phyloP scores from a whole-genome alignment of 2,329 filamentous ascomycete genomes.

The Exserohilum rostratum region DNA sequence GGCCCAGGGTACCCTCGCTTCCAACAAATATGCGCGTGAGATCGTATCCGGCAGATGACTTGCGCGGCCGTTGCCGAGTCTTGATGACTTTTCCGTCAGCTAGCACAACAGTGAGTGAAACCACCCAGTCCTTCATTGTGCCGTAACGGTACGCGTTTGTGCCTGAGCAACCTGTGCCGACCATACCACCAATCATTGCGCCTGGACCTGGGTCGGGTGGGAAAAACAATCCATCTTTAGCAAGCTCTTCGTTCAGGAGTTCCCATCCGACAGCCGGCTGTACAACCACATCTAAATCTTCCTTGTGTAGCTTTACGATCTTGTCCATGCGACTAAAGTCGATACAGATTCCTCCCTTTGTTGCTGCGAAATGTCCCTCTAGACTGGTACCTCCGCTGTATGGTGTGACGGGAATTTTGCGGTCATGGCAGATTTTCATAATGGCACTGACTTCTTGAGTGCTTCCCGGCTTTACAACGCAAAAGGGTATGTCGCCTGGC shows the following conservation, averaged over 20 bases:
- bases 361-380: constrained; percentile 87
- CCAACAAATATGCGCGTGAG: constrained; percentile 89
- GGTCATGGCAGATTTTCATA: constrained; percentile 84
- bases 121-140: constrained; percentile 93
- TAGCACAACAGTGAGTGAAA: constrained; percentile 84
- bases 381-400: constrained; percentile 89
- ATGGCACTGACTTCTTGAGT: constrained; percentile 86
- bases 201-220: constrained; percentile 90
- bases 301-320: constrained; percentile 76
- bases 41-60: constrained; percentile 91
- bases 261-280: constrained; percentile 83
- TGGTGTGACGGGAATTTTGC: constrained; percentile 82
- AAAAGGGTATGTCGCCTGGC: constrained; percentile 55
- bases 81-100: constrained; percentile 90
- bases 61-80: constrained; percentile 84
- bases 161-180: constrained; percentile 76
- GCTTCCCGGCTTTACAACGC: constrained; percentile 75
- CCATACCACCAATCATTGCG: constrained; percentile 90
- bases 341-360: constrained; percentile 80
- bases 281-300: constrained; percentile 64
- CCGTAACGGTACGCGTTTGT: constrained; percentile 93
- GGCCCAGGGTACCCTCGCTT: constrained; percentile 86
- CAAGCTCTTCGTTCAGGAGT: constrained; percentile 77
- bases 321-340: constrained; percentile 87
- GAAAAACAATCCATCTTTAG: constrained; percentile 79